Base-by-base conservation (phyloP, 257 asterid species). In the Fraxinus americana region DNA sequence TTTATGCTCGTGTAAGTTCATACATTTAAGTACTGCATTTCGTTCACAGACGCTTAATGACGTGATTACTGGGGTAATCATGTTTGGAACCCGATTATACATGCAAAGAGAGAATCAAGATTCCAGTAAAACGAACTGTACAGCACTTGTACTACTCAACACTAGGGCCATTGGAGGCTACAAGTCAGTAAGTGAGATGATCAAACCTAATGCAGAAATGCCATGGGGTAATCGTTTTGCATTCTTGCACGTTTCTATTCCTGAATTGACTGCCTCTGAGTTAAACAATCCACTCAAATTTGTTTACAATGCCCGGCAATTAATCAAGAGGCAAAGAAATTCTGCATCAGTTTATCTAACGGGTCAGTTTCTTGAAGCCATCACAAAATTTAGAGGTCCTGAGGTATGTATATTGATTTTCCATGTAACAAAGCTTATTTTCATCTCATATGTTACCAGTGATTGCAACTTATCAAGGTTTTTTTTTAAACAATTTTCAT, bases 161-260 rank as follows among this genome's bases (percentile, higher is more conserved):
- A 93, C 96, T 0, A 78, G 97, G 77, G 89, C 79, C 14, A 72
- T 83, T 1, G 85, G 85, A 10, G 98, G 96, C 12, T 93, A 91
- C 78, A 87, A 86, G 43, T 86, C 97, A 21, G 88, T 92, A 1
- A 80, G 67, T 1, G 98, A 91, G 66, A 91, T 92, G 96, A 61
- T 85, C 27, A 87, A 87, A 67, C 92, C 94, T 1, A 78, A 85
- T 35, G 73, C 97, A 1, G 76, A 87, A 21, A 83, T 68, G 80
- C 89, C 92, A 0, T 92, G 96, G 96, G 97, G 97, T 7, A 92
- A 92, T 70, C 91, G 82, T 4, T 84, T 91, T n/a, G 87, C 93
- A 9, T 90, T 92, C 74, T 70, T 91, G 69, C 92, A 82, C 2
- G 80, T 91, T 67, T 27, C 87, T 0, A 1, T 92, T 0, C 94